A percentile compares a stretch with the other conserved stretches of the same genome.
These are phyloP conservation scores for Skeletonema menzelii DNA, from an alignment of 108 stramenopile species.

Conservation along the genomic window DNA sequence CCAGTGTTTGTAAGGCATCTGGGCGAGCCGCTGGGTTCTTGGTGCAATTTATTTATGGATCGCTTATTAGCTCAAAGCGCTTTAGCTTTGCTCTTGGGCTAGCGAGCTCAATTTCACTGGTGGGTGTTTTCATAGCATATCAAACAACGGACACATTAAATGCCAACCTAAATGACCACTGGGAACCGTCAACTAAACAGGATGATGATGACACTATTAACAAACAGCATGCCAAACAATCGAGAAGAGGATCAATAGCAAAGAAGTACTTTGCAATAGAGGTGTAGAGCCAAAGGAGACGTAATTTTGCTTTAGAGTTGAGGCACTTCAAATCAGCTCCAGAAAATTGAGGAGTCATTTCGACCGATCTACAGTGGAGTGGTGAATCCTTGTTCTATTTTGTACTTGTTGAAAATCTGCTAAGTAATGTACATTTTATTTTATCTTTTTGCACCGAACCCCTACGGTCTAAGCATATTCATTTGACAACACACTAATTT, in stretches of 20 bases:
- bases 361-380: too few species aligned
- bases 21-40: constrained; percentile 36
- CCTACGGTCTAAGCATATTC: background rate
- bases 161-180: constrained; percentile 37
- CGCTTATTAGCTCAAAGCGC: constrained; percentile 18
- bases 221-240: background rate
- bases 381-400: too few species aligned
- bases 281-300: background rate
- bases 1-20: constrained; percentile 43
- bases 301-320: too few species aligned
- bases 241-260: background rate
- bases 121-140: constrained; percentile 11
- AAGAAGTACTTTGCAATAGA: background rate
- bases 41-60: constrained; percentile 34
- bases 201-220: too few species aligned
- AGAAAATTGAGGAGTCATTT: too few species aligned
- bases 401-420: background rate
- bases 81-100: constrained; percentile 24
- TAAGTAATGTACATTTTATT: background rate
- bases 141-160: constrained; percentile 42
- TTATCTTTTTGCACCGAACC: background rate
- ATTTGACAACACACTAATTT: background rate
- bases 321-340: too few species aligned
- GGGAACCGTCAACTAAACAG: constrained; percentile 4
- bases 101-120: constrained; percentile 14